Evolutionary conservation across 192 early-diverging fungal genomes (phyloP), one percentile per base, ranked within the genome.

Genomic region (Podila epicladia): DNA sequence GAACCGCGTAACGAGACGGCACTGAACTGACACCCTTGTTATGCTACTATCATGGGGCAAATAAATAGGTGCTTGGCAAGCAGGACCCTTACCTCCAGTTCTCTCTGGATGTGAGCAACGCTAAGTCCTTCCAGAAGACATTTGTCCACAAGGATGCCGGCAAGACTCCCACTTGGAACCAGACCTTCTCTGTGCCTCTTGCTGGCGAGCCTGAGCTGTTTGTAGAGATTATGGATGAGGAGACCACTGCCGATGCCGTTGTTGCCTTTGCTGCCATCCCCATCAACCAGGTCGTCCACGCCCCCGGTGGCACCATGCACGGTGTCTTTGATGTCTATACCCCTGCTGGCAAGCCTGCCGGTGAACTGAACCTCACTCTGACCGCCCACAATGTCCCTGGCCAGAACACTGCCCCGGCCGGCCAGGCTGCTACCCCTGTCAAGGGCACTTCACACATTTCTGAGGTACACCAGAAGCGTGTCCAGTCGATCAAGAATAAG

Each of bases 61-160:
- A 20, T 51, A 13, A n/a, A 53, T 69, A 86, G 63, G 28, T 58
- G 5, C 24, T 87, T 49, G 86, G 86, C 75, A 87, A 85, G 82
- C 84, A 87, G 65, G 86, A 87, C 58, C 86, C 86, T 51, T 87
- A 77, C 49, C 32, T 85, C 45, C 86, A 85, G 64, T 84, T 87
- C 73, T 73, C 82, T 2, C 64, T 87, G 41, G 67, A 87, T 58
- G 33, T 72, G 22, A 22, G n/a, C 17, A 75, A 87, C 67, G 58
- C 75, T 48, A 85, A 87, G 63, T 69, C 82, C 33, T 87, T 79
- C 80, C 78, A 85, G 71, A 87, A 82, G 73, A 84, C 84, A 20
- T 85, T 83, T 63, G 82, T 82, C 41, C 82, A 84, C 65, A 85
- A 87, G 75, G 76, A 84, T 32, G 84, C 82, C 31, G 86, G 86